phyloP scores from a whole-genome alignment of 2,329 filamentous ascomycete genomes.

The Monosporascus sp. region DNA sequence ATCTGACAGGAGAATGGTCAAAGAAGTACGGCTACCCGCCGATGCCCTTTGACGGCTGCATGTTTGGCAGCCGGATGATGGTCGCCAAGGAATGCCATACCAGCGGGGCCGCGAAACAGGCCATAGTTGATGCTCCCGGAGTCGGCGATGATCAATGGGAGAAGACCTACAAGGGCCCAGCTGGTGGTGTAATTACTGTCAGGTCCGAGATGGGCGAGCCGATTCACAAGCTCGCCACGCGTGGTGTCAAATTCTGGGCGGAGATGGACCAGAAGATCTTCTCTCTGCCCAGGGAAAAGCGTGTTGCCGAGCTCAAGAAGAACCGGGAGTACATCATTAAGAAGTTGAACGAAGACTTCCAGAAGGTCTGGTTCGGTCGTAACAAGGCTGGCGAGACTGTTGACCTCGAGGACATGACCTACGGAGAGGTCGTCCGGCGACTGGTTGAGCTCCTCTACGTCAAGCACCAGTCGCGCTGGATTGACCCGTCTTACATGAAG shows the following conservation, averaged over 20 bases:
- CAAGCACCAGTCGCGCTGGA: constrained; percentile 87
- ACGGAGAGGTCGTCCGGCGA: constrained; percentile 78
- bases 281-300: constrained; percentile 90
- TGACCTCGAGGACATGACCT: constrained; percentile 94
- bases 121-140: constrained; percentile 81
- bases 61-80: constrained; percentile 94
- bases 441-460: constrained; percentile 90
- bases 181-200: constrained; percentile 93
- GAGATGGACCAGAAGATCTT: constrained; percentile 99
- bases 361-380: constrained; percentile 93
- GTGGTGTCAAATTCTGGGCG: constrained; percentile 93
- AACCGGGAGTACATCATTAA: constrained; percentile 88
- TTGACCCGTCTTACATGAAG: constrained; percentile 75
- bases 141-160: constrained; percentile 83
- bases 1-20: constrained; percentile 87
- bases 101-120: constrained; percentile 80
- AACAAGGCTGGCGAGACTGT: constrained; percentile 76
- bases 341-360: constrained; percentile 93
- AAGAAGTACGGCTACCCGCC: constrained; percentile 78
- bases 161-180: constrained; percentile 84
- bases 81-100: constrained; percentile 89
- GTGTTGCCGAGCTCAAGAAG: constrained; percentile 81
- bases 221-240: constrained; percentile 96
- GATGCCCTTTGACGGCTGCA: constrained; percentile 90
- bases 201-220: constrained; percentile 99